Evolutionary conservation across 108 stramenopile genomes (phyloP).

Genomic region (Fistulifera pelliculosa): DNA sequence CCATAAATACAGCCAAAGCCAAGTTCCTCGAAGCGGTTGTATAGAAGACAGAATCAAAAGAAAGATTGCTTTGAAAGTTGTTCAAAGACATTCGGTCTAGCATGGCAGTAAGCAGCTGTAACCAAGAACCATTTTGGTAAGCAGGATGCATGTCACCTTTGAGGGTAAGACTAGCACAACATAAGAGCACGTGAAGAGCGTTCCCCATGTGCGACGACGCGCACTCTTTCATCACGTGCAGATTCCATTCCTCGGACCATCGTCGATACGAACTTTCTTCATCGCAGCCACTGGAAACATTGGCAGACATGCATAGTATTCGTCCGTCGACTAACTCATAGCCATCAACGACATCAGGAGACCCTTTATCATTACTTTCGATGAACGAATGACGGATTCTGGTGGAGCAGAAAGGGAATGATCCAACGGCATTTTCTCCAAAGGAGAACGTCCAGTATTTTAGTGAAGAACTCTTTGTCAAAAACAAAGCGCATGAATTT

Average conservation of each 20-base stretch:
- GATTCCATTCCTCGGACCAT: conserved; percentile 6
- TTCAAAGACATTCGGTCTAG: background rate
- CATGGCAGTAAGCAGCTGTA: background rate
- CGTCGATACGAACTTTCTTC: background rate
- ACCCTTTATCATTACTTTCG: conserved; percentile 16
- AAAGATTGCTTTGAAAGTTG: background rate
- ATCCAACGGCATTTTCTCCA: conserved; percentile 8
- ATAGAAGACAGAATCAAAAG: background rate
- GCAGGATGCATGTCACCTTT: background rate
- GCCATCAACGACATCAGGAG: conserved; percentile 27
- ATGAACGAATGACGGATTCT: background rate
- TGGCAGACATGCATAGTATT: background rate
- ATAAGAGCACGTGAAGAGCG: background rate
- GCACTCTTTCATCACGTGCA: conserved; percentile 3
- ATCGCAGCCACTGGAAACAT: background rate
- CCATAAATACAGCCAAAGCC: background rate
- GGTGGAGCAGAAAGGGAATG: conserved; percentile 19
- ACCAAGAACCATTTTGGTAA: background rate
- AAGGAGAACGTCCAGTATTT: background rate
- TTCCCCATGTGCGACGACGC: background rate
- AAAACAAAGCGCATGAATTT: background rate
- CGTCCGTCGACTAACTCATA: conserved; percentile 28
- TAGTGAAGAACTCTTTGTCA: conserved; percentile 4
- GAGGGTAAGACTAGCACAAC: background rate
- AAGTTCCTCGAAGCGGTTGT: conserved; percentile 6